Base-by-base conservation (phyloP, 83 land plant genomes). In the Picea abies region DNA sequence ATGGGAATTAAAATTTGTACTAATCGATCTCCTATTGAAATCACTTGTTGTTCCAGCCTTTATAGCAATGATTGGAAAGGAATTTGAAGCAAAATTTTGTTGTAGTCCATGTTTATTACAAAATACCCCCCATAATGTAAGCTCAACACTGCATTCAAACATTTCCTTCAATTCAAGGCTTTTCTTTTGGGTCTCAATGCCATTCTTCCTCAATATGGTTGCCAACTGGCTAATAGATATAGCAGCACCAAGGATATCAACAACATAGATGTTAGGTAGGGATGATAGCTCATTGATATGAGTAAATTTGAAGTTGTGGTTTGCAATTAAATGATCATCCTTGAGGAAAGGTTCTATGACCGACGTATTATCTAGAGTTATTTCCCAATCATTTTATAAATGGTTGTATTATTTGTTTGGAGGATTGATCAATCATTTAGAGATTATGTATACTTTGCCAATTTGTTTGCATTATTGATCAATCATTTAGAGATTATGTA, bases 101-200 rank as follows among this genome's bases (percentile, higher is more conserved):
- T 77, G 63, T 67, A 86, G 68, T 16, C 86, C 86, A 81, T 89
- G 86, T 52, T 78, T 58, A 23, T 62, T 70, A 44, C 89, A 86
- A 23, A 86, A 89, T n/a, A 29, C 52, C 47, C 90, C 89, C 89
- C 89, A 89, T 84, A 89, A 83, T 52, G 90, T 89, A 23, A 86
- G 6, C 60, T 89, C 90, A 56, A 89, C 84, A 79, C 89, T 89
- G 29, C 70, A 63, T 14, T 84, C 89, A 11, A 66, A 63, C 32
- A 29, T 29, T 29, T 89, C 90, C 78, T 82, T 81, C 7, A 89
- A 56, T 58, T 86, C 82, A 26, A 86, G 60, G n/a, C 80, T 84
- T 73, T 86, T 82, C 35, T 84, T 86, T 79, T 83, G 89, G 11
- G 89, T 89, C 72, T 89, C 86, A 9, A 65, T 70, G n/a, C 83